phyloP scores from a whole-genome alignment of 2,329 filamentous ascomycete genomes.

The Hymenoscyphus salicellus region DNA sequence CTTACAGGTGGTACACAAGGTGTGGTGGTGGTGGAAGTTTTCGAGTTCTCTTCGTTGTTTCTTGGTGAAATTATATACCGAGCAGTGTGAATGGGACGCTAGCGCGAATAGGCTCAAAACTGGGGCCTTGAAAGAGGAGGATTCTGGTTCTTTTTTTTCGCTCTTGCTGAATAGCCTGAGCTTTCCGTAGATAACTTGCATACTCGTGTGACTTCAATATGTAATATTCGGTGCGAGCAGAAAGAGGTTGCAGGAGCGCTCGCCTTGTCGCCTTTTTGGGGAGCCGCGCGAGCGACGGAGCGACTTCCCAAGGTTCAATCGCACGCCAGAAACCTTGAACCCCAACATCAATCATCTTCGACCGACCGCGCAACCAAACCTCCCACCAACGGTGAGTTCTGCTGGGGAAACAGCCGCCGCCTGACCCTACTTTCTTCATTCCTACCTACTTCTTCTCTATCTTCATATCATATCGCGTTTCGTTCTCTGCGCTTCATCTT shows the following conservation, averaged over 20 bases:
- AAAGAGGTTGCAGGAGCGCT: background rate
- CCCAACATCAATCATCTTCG: background rate
- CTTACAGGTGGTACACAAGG: background rate
- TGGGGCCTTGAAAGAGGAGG: slow-evolving; percentile 2
- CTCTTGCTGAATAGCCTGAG: slow-evolving; percentile 8
- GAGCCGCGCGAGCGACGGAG: slow-evolving; percentile 1
- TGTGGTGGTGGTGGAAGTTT: background rate
- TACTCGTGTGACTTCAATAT: slow-evolving; percentile 29
- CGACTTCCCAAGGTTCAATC: background rate
- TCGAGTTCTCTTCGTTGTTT: background rate
- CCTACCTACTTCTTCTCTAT: background rate
- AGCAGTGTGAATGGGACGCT: background rate
- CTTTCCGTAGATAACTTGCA: slow-evolving; percentile 30
- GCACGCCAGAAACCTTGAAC: background rate
- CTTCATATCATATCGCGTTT: background rate
- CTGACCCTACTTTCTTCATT: background rate
- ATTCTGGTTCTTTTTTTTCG: background rate
- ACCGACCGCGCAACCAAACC: background rate
- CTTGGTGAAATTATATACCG: background rate
- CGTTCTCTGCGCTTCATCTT: background rate
- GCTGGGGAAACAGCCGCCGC: background rate
- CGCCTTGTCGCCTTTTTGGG: background rate
- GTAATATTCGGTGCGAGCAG: slow-evolving; percentile 17
- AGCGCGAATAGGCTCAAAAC: background rate
- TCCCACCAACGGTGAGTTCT: background rate